These are phyloP conservation scores for Rhizopus delemar DNA, from an alignment of 371 early-diverging fungal genomes.

Conservation along the genomic window DNA sequence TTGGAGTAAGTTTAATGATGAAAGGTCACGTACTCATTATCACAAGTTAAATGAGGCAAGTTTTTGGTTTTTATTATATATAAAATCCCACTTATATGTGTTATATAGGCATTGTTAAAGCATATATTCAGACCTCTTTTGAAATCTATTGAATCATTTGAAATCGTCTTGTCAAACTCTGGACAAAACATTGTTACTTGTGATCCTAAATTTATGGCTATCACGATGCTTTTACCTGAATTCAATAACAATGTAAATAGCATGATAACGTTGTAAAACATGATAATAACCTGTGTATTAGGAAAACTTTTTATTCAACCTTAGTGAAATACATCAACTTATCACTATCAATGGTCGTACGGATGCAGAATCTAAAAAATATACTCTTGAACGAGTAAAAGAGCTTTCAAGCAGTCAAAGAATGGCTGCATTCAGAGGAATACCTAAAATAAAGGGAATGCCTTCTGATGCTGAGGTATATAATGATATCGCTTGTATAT, in stretches of 20 bases:
- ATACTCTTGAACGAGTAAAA: conserved; percentile 28
- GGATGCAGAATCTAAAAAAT: conserved; percentile 9
- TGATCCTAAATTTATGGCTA: not conserved
- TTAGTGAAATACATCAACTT: conserved; percentile 13
- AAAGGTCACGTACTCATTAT: conserved; percentile 12
- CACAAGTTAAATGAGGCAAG: conserved; percentile 18
- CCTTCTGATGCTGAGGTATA: conserved; percentile 22
- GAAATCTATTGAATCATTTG: conserved; percentile 48
- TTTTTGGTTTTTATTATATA: not conserved
- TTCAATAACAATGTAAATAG: conserved; percentile 7
- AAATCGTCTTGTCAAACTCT: conserved; percentile 26
- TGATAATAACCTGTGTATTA: not conserved
- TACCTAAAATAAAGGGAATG: conserved; percentile 40
- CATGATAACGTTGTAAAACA: not conserved
- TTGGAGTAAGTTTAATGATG: conserved; percentile 25
- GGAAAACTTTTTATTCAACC: conserved; percentile 11
- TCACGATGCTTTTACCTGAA: not conserved
- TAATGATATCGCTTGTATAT: not conserved
- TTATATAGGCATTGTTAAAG: conserved; percentile 68
- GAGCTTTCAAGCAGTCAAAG: conserved; percentile 17
- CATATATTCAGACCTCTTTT: conserved; percentile 69
- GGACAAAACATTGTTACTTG: not conserved
- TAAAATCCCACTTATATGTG: conserved; percentile 25
- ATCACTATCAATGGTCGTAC: conserved; percentile 24
- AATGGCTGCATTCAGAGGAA: conserved; percentile 53